A percentile compares a stretch with the other conserved stretches of the same genome.
Evolutionary conservation across 2,329 filamentous ascomycete species (phyloP).

Genomic region (Fusarium caatingaense): DNA sequence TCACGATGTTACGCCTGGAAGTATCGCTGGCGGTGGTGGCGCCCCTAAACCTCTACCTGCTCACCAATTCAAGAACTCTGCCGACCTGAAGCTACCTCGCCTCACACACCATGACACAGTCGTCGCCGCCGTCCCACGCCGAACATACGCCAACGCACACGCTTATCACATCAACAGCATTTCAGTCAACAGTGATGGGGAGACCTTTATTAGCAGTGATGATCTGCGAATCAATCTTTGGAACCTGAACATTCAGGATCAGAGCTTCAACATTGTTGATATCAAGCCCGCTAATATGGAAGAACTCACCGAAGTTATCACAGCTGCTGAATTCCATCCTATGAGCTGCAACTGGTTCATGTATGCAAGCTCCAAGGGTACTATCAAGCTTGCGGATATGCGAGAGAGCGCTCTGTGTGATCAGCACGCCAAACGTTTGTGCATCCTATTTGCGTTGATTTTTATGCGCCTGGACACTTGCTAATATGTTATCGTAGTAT

Average conservation of each 20-base stretch:
- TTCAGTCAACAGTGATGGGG: conserved; percentile 99
- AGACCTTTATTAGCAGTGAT: conserved; percentile 99
- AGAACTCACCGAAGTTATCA: conserved; percentile 98
- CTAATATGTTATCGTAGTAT: conserved; percentile 70
- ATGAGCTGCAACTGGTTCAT: conserved; percentile 99
- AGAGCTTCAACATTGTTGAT: conserved; percentile 99
- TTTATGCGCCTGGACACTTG: background rate
- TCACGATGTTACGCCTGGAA: conserved; percentile 86
- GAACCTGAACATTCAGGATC: conserved; percentile 99
- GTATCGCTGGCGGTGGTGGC: conserved; percentile 79
- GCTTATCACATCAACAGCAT: conserved; percentile 99
- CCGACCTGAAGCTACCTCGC: conserved; percentile 90
- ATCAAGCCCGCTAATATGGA: conserved; percentile 99
- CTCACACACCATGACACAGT: conserved; percentile 99
- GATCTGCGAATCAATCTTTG: conserved; percentile 97
- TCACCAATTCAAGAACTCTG: conserved; percentile 80
- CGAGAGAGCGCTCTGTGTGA: conserved; percentile 96
- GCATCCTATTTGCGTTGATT: background rate
- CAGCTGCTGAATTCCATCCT: conserved; percentile 96
- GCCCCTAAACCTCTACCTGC: conserved; percentile 75
- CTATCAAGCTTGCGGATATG: conserved; percentile 99
- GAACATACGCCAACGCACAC: conserved; percentile 97
- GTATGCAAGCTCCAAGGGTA: conserved; percentile 99
- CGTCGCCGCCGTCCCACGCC: conserved; percentile 92
- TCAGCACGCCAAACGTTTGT: conserved; percentile 88